Base-by-base conservation (phyloP, 2,329 filamentous ascomycete genomes). In the Sporothrix globosa region DNA sequence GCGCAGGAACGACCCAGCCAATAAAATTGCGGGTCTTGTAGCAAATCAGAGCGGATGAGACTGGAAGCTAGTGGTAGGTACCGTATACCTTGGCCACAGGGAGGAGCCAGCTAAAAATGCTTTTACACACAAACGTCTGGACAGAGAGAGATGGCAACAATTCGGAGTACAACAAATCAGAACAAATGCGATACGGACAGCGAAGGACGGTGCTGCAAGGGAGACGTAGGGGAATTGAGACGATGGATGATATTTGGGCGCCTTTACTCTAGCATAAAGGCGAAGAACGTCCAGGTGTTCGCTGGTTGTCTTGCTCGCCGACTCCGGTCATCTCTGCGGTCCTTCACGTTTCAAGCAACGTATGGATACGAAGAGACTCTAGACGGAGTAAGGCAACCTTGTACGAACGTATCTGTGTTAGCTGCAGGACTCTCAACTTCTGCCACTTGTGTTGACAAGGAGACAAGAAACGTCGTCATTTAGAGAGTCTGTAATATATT, bases 41-140 rank as follows among this genome's bases (percentile, higher is more conserved):
- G 60, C 52, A 68, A 68, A 67, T 66, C 50, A 69, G 17, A 44
- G 30, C 56, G 58, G 70, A 65, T 70, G 70, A 60, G 61, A 58
- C 58, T 52, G 56, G 61, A 34, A 48, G 61, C 48, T 44, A 46
- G 41, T 17, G 46, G n/a, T 24, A 72, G 61, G 72, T 70, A 71
- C 65, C 14, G 2, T 24, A 27, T 68, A 70, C 68, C 17, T 67
- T 17, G 10, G 44, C 34, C 10, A 50, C 46, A 56, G 34, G 27
- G 63, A 66, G 46, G 41, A 66, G 46, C 53, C 17, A 66, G 63
- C 27, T 21, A 52, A 66, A 66, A 52, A 41, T 34, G 60, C 24
- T 50, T 65, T 65, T 50, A 50, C 46, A 66, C 27, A 27, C 46
- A 27, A 39, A 52, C 30, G 63, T 6, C 44, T 11, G 27, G 39